Conservation (phyloP, 129 eudicot genomes). For the Heracleum sosnowskyi region DNA sequence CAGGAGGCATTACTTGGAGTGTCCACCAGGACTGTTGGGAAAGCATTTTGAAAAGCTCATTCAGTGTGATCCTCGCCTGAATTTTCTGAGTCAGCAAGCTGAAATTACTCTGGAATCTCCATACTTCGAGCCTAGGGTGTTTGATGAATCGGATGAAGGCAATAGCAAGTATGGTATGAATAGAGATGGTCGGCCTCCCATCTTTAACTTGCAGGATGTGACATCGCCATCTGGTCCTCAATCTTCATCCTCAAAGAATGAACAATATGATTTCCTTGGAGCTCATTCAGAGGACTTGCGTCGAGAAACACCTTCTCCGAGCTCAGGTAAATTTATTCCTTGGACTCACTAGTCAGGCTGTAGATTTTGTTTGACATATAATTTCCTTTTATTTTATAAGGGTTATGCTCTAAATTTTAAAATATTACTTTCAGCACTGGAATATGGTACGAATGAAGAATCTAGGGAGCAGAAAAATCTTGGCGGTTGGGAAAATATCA, state of each 20-base stretch:
- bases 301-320: conserved; percentile 65
- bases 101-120: conserved; percentile 56
- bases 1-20: conserved; percentile 77
- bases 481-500: conserved; percentile 44
- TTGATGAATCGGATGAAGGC: conserved; percentile 55
- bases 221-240: conserved; percentile 63
- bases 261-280: conserved; percentile 37
- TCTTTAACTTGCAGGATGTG: conserved; percentile 44
- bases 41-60: conserved; percentile 84
- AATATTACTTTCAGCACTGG: conserved; percentile 34
- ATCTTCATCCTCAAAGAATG: conserved; percentile 64
- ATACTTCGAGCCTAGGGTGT: conserved; percentile 56
- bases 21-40: conserved; percentile 68
- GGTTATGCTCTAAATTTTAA: not conserved
- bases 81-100: conserved; percentile 65
- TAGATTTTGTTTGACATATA: not conserved
- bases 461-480: conserved; percentile 28
- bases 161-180: conserved; percentile 27
- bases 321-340: conserved; percentile 50
- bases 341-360: not conserved
- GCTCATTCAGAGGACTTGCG: conserved; percentile 31
- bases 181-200: conserved; percentile 29
- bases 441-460: conserved; percentile 36
- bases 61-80: conserved; percentile 86
- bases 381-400: too few relatives aligned